Conservation (phyloP, 129 eudicot species). For the Helichrysum umbraculigerum region DNA sequence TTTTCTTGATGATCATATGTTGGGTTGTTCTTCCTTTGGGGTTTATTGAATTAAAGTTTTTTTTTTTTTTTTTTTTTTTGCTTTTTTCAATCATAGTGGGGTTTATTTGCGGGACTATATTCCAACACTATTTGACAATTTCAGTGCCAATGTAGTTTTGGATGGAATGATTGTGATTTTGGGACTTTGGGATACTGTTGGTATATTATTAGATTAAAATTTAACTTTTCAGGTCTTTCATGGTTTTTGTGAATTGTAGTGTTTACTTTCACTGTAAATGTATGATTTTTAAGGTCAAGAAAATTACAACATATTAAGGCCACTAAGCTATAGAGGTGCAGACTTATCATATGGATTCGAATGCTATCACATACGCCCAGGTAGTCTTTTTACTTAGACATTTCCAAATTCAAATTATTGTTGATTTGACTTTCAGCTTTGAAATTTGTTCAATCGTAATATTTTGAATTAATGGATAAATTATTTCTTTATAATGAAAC, state of each 20-base stretch:
- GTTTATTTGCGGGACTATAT: slow-evolving; percentile 74
- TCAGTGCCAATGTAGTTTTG: slow-evolving; percentile 93
- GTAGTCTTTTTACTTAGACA: slow-evolving; percentile 28
- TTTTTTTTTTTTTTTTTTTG: no score
- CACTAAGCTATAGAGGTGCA: slow-evolving; percentile 96
- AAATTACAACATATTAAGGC: slow-evolving; percentile 96
- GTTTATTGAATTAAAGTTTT: slow-evolving; percentile 27
- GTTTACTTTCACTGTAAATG: slow-evolving; percentile 26
- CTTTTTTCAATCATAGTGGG: slow-evolving; percentile 16
- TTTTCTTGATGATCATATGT: slow-evolving; percentile 21
- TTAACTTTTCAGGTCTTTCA: not conserved
- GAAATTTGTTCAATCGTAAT: not conserved
- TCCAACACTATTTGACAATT: slow-evolving; percentile 94
- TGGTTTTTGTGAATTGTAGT: not conserved
- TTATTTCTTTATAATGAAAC: not conserved
- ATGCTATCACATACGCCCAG: slow-evolving; percentile 69
- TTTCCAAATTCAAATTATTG: slow-evolving; percentile 11
- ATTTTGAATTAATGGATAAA: not conserved
- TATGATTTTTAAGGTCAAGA: slow-evolving; percentile 67
- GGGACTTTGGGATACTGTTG: slow-evolving; percentile 99
- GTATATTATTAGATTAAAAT: slow-evolving; percentile 41
- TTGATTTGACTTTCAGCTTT: not conserved
- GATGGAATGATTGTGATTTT: slow-evolving; percentile 94
- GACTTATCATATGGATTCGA: slow-evolving; percentile 78
- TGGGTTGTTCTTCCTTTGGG: slow-evolving; percentile 16